Conservation (phyloP, 1,284 basidiomycete species). For the Pseudozyma sp. region DNA sequence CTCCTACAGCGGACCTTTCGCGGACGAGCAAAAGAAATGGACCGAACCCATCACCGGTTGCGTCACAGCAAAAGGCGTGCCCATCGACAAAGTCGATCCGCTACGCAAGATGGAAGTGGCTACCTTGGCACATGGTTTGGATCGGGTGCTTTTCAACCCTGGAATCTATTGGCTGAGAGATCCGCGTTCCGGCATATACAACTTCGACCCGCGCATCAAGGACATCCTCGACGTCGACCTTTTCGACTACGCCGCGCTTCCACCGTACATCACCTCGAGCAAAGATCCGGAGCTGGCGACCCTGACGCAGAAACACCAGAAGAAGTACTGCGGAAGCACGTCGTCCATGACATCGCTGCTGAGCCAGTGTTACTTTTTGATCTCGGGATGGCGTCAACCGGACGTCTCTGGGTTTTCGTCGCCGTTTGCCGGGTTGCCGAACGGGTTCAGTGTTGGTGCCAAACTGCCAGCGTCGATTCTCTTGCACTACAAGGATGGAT, state of each 20-base stretch:
- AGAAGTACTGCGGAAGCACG: conserved; percentile 85
- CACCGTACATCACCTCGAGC: conserved; percentile 83
- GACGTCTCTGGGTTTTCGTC: conserved; percentile 64
- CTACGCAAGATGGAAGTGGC: conserved; percentile 73
- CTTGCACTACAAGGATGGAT: conserved; percentile 72
- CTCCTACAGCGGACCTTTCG: conserved; percentile 24
- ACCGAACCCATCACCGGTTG: conserved; percentile 37
- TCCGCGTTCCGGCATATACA: conserved; percentile 85
- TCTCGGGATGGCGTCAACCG: conserved; percentile 67
- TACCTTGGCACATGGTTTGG: conserved; percentile 80
- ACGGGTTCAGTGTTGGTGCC: conserved; percentile 82
- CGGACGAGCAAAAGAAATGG: conserved; percentile 27
- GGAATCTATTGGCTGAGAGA: conserved; percentile 93
- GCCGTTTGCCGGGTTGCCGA: conserved; percentile 75
- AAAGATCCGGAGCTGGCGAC: conserved; percentile 79
- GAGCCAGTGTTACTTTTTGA: conserved; percentile 83
- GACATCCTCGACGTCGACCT: conserved; percentile 82
- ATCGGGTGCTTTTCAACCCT: conserved; percentile 74
- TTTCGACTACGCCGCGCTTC: conserved; percentile 87
- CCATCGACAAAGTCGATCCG: conserved; percentile 50
- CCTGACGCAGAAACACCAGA: conserved; percentile 75
- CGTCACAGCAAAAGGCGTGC: conserved; percentile 19
- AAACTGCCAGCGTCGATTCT: conserved; percentile 81
- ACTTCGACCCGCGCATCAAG: conserved; percentile 80
- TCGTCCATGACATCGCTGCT: conserved; percentile 89